Evolutionary conservation across 345 rosid species (phyloP).

Genomic region (Citrus trifoliata): DNA sequence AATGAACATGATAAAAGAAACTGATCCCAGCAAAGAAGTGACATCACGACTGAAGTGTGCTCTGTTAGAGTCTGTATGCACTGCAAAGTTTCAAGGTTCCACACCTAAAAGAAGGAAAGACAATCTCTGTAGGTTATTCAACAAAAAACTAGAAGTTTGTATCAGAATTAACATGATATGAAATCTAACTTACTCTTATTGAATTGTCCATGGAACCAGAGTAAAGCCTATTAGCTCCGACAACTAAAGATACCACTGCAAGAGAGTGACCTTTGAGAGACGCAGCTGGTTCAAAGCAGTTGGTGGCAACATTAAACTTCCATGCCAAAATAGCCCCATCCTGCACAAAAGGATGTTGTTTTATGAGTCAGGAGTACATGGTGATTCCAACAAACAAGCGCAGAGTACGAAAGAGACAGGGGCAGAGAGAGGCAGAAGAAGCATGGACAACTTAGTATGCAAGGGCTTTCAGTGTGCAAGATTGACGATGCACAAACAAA

Average conservation of each 20-base stretch:
- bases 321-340: conserved; percentile 85
- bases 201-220: conserved; percentile 96
- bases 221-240: conserved; percentile 88
- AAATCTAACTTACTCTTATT: conserved; percentile 52
- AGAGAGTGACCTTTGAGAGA: conserved; percentile 63
- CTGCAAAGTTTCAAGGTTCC: conserved; percentile 90
- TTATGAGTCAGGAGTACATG: background rate
- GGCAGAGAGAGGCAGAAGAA: background rate
- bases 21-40: conserved; percentile 98
- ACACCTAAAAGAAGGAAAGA: conserved; percentile 44
- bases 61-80: conserved; percentile 78
- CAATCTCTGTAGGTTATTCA: background rate
- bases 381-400: background rate
- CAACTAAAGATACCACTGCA: conserved; percentile 83
- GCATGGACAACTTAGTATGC: background rate
- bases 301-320: conserved; percentile 69
- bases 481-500: background rate
- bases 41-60: conserved; percentile 88
- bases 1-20: conserved; percentile 94
- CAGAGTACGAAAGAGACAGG: background rate
- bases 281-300: conserved; percentile 80
- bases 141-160: background rate
- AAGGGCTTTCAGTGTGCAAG: background rate
- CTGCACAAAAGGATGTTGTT: conserved; percentile 38
- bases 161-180: background rate